Evolutionary conservation across 306 rosid genomes (phyloP), one percentile per base, ranked within the genome.

Genomic region (Citrullus amarus): DNA sequence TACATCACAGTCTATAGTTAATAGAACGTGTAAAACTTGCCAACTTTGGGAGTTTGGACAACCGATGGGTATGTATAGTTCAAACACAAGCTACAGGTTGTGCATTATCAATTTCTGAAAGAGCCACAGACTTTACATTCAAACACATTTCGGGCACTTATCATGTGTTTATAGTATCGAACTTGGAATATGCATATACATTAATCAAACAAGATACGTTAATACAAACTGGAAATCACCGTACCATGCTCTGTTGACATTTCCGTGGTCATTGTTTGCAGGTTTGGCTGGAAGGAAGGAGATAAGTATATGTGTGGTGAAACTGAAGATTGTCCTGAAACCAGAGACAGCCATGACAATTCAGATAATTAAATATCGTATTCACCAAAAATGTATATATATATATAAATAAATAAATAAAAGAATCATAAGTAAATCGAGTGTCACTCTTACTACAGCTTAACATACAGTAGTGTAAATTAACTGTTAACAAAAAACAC

Each of bases 191-290:
- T 51, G 2, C 2, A 69, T 0, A 12, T 18, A 53, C 17, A 32
- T 51, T 16, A 17, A 17, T 30, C 30, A 17, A 74, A 74, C 61
- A 32, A 38, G 61, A 17, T 6, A 48, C 17, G 25, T 32, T 30
- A 48, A 51, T 53, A 16, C 62, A 6, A 30, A 74, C 15, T 32
- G 59, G 77, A 68, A 54, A 67, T 25, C 55, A 56, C 55, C 80
- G 62, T 77, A 86, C 92, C 88, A 53, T 82, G 85, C 76, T 83
- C 79, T 32, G 81, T 55, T 50, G 88, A 81, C 82, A 84, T 76
- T 78, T 77, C 87, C 81, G 61, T 72, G 59, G 62, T 71, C 63
- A 85, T 80, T 30, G 79, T 83, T 5, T 81, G 84, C 77, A 25
- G 83, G 81, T 68, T 79, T 18, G 88, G 87, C 75, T 80, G 75